Percentiles rank a stretch among this genome's conserved stretches.
phyloP scores from a whole-genome alignment of 2,329 filamentous ascomycete genomes.

The Phymatotrichopsis omnivora region DNA sequence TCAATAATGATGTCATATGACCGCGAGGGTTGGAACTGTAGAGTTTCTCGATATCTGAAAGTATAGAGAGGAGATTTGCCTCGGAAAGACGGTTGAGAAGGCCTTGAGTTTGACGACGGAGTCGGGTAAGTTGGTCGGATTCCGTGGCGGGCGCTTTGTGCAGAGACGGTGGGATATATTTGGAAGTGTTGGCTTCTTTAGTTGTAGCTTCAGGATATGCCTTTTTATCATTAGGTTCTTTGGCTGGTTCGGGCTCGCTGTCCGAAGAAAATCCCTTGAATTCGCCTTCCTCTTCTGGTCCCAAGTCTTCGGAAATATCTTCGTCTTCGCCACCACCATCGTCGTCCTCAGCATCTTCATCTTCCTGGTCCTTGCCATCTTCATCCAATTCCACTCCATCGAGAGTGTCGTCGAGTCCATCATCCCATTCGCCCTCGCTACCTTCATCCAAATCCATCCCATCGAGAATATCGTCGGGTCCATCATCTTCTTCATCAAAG shows the following conservation, averaged over 20 bases:
- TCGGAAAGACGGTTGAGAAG: slow-evolving; percentile 89
- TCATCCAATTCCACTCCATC: slow-evolving; percentile 8
- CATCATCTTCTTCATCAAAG: slow-evolving; percentile 21
- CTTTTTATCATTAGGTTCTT: slow-evolving; percentile 32
- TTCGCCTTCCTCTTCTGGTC: slow-evolving; percentile 22
- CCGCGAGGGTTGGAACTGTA: slow-evolving; percentile 80
- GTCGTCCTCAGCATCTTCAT: slow-evolving; percentile 30
- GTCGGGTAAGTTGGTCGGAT: slow-evolving; percentile 54
- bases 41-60: slow-evolving; percentile 69
- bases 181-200: slow-evolving; percentile 45
- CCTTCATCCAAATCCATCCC: slow-evolving; percentile 7
- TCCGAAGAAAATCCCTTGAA: slow-evolving; percentile 18
- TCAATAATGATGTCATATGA: slow-evolving; percentile 70
- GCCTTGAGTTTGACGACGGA: slow-evolving; percentile 75
- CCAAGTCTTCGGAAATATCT: slow-evolving; percentile 28
- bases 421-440: slow-evolving; percentile 9
- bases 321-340: slow-evolving; percentile 30
- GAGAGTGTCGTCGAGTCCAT: slow-evolving; percentile 7
- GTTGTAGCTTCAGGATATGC: slow-evolving; percentile 27
- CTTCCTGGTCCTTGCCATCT: slow-evolving; percentile 12
- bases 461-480: slow-evolving; percentile 13
- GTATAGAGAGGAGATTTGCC: slow-evolving; percentile 73
- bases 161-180: slow-evolving; percentile 85
- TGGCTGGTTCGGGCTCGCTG: slow-evolving; percentile 30
- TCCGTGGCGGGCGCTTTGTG: slow-evolving; percentile 54